Evolutionary conservation across 345 rosid species (phyloP).

Genomic region (Raphanus raphanistrum): DNA sequence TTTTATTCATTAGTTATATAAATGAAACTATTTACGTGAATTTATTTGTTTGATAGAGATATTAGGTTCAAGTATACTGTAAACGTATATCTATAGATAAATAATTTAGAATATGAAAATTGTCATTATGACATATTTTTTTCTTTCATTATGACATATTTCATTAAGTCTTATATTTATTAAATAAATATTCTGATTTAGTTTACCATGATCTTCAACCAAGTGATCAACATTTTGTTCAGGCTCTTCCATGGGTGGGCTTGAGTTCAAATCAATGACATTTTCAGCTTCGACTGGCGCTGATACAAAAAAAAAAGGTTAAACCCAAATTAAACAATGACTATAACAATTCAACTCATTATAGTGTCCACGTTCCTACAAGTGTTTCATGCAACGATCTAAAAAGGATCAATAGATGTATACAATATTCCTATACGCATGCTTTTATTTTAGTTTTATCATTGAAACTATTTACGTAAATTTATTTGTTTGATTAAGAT

Average conservation of each 20-base stretch:
- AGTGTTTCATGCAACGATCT: neutral
- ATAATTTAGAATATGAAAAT: neutral
- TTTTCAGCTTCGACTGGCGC: neutral
- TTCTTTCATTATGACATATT: neutral
- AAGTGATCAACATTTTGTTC: neutral
- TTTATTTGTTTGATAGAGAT: neutral
- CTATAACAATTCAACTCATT: neutral
- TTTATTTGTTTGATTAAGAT: neutral
- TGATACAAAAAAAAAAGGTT: neutral
- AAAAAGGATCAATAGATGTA: neutral
- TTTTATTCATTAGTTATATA: neutral
- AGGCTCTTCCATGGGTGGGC: neutral
- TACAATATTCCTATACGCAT: neutral
- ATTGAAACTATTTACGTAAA: neutral
- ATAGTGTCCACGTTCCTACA: neutral
- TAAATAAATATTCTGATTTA: neutral
- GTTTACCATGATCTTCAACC: neutral
- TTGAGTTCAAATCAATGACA: neutral
- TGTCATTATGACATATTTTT: no score
- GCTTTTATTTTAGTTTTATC: neutral
- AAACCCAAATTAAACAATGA: neutral
- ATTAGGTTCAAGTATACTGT: neutral
- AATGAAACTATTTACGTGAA: neutral
- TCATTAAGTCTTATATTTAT: neutral
- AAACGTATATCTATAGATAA: neutral